Evolutionary conservation across 2,329 filamentous ascomycete genomes (phyloP).

Genomic region (Aspergillus sergii): DNA sequence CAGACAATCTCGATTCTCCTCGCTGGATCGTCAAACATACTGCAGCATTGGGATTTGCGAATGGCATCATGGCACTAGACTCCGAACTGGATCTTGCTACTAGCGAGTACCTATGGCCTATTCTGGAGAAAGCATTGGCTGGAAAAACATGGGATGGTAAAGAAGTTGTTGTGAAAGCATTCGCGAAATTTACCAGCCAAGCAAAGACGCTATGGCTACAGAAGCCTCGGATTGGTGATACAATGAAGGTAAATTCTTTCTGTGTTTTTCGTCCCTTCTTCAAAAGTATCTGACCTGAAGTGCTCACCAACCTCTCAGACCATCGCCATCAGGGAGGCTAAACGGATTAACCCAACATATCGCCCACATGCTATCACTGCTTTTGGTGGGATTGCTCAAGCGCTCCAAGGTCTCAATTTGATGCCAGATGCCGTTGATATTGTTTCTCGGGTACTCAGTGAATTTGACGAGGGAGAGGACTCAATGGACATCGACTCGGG

Average conservation of each 20-base stretch:
- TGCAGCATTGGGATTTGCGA: conserved; percentile 77
- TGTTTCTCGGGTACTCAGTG: conserved; percentile 64
- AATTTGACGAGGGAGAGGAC: conserved; percentile 57
- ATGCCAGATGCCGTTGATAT: conserved; percentile 68
- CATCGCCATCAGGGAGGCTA: conserved; percentile 81
- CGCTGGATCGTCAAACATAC: conserved; percentile 92
- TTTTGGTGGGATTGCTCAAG: conserved; percentile 72
- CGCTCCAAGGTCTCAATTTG: conserved; percentile 70
- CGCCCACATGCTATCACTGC: conserved; percentile 72
- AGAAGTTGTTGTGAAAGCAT: conserved; percentile 77
- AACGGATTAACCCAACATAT: conserved; percentile 86
- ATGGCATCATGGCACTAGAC: conserved; percentile 67
- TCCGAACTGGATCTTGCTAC: conserved; percentile 60
- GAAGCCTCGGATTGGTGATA: conserved; percentile 60
- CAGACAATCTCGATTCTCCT: conserved; percentile 71
- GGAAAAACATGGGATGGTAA: conserved; percentile 95
- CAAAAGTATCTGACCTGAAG: not conserved
- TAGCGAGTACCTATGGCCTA: conserved; percentile 73
- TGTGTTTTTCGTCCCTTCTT: not conserved
- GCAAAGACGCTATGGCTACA: conserved; percentile 62
- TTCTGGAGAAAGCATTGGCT: conserved; percentile 76
- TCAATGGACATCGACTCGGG: conserved; percentile 70
- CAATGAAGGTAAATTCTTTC: conserved; percentile 64
- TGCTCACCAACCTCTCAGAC: conserved; percentile 42
- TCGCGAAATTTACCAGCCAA: conserved; percentile 74